Base-by-base conservation (phyloP, 2,329 filamentous ascomycete species). In the Botrytis galanthina region DNA sequence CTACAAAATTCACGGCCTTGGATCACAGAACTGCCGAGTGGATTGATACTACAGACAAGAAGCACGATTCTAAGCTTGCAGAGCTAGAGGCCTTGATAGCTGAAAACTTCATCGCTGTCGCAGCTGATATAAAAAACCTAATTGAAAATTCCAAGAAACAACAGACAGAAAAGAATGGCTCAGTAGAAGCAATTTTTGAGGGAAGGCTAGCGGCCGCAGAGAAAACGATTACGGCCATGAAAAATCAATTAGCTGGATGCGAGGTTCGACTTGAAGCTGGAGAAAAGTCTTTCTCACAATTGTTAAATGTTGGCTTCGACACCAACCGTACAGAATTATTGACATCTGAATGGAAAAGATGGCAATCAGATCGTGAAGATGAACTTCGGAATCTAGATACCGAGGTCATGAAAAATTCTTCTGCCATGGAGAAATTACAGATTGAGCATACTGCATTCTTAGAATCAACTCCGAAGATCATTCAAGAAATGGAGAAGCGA, bases 1-100 rank as follows among this genome's bases (percentile, higher is more conserved):
- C 70, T 37, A 32, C 35, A 26, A 5, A 37, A 20, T 72, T 72
- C 60, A 72, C 70, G 9, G 59, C 70, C 7, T 72, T 72, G 29
- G 70, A 72, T 29, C 70, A 72, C 14, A 37, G 51, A 3, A 72
- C 70, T 44, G 70, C 70, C 12, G 62, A 72, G 22, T 72, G 62
- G 70, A 32, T 72, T 22, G n/a, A 39, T 29, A 59, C 37, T 18
- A 68, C 32, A 16, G 48, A 72, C n/a, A 48, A 39, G 16, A 68
- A 59, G 26, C 37, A 57, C 12, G 51, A 37, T 35, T 48, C 29
- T 26, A 72, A 46, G 37, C 37, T 72, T n/a, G 46, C 35, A 46
- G 48, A 32, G n/a, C 60, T 72, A 26, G 37, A 68, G 26, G 48
- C 32, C 22, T 20, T 16, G n/a, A 68, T 68, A 35, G 5, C 20